Evolutionary conservation across 805 yeast species (phyloP).

Genomic region (Yamadazyma sp.): DNA sequence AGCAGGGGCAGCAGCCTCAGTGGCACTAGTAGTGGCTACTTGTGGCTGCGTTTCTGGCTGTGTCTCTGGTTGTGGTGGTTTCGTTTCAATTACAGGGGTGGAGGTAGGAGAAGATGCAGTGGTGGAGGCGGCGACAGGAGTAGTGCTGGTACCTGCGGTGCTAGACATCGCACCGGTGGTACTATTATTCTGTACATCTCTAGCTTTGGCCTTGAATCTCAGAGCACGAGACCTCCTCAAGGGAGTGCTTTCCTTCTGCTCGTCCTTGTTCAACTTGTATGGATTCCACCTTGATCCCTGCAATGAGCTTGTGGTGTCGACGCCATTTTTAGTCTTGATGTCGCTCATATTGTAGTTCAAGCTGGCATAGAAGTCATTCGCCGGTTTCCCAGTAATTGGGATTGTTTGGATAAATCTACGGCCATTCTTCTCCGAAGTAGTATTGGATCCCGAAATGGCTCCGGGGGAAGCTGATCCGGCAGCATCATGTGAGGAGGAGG

Average conservation of each 20-base stretch:
- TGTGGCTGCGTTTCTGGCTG: background rate
- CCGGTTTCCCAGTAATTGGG: conserved; percentile 22
- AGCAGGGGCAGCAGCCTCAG: conserved; percentile 2
- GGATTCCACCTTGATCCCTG: conserved; percentile 27
- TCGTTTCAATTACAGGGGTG: background rate
- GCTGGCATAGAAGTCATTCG: conserved; percentile 22
- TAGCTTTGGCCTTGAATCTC: conserved; percentile 17
- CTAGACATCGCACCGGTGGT: background rate
- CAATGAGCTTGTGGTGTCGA: conserved; percentile 15
- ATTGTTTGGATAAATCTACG: conserved; percentile 38
- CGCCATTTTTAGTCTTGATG: conserved; percentile 13
- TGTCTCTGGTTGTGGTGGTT: no score
- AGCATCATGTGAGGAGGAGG: conserved; percentile 22
- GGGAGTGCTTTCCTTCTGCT: conserved; percentile 14
- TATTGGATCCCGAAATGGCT: conserved; percentile 6
- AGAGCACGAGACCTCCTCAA: conserved; percentile 36
- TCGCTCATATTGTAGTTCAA: conserved; percentile 20
- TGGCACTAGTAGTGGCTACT: conserved; percentile 7
- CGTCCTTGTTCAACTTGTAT: conserved; percentile 9
- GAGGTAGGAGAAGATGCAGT: conserved; percentile 1
- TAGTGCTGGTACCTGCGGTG: background rate
- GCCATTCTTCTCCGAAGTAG: conserved; percentile 19
- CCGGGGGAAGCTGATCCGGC: conserved; percentile 9
- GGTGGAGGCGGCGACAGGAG: background rate
- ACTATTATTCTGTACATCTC: background rate